Conservation (phyloP, 192 early-diverging fungal genomes). For the Chytriomyces sp. region DNA sequence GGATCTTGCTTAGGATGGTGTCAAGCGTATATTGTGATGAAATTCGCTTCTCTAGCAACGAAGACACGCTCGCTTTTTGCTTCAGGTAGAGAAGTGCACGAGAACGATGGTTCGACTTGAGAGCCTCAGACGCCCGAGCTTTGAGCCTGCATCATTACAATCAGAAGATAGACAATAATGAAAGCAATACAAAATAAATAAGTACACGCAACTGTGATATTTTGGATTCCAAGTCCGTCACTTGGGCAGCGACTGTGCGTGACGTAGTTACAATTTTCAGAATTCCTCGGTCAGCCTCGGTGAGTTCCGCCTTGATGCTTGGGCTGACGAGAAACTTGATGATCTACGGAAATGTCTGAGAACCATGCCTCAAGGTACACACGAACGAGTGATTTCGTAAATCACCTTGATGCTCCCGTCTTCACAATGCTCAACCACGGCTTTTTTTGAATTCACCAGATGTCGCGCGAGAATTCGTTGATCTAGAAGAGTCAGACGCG, state of each 20-base stretch:
- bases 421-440: not conserved
- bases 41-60: conserved; percentile 58
- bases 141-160: conserved; percentile 37
- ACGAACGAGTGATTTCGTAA: not conserved
- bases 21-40: conserved; percentile 62
- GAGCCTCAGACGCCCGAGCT: conserved; percentile 34
- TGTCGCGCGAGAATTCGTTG: not conserved
- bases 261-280: conserved; percentile 56
- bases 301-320: conserved; percentile 33
- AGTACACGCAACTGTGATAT: conserved; percentile 49
- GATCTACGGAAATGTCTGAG: not conserved
- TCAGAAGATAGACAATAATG: not conserved
- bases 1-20: conserved; percentile 63
- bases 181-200: conserved; percentile 1
- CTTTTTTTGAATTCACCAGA: not conserved
- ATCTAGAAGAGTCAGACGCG: not conserved
- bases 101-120: conserved; percentile 49
- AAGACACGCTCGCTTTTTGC: conserved; percentile 54
- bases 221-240: conserved; percentile 57
- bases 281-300: conserved; percentile 60
- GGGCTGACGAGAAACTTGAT: conserved; percentile 2
- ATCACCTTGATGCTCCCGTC: not conserved
- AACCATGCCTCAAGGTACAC: not conserved
- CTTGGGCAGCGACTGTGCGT: conserved; percentile 52
- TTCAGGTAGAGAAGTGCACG: conserved; percentile 59